These are phyloP conservation scores for Nothophaeocryptopus gaeumannii DNA, from an alignment of 2,329 filamentous ascomycete genomes.

Conservation along the genomic window DNA sequence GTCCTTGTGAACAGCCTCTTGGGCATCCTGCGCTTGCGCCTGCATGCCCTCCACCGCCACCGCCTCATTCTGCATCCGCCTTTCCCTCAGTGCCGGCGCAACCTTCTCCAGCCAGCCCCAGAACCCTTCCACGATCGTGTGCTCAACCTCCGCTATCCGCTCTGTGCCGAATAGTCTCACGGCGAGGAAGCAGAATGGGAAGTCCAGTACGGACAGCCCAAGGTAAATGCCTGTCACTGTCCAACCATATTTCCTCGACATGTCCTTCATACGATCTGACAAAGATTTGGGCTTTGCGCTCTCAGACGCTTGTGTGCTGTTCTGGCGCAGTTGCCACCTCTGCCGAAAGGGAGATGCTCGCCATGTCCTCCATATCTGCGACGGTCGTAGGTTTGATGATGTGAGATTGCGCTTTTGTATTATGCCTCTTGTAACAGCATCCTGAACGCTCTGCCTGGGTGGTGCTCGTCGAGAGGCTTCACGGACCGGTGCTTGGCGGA, in stretches of 20 bases:
- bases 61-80: constrained; percentile 19
- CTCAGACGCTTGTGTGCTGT: constrained; percentile 30
- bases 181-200: constrained; percentile 90
- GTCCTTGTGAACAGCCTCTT: constrained; percentile 28
- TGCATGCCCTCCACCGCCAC: constrained; percentile 14
- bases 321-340: constrained; percentile 35
- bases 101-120: constrained; percentile 60
- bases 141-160: constrained; percentile 71
- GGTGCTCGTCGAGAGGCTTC: constrained; percentile 8
- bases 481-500: constrained; percentile 14
- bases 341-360: constrained; percentile 18
- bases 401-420: constrained; percentile 13
- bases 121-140: constrained; percentile 61
- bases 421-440: constrained; percentile 1
- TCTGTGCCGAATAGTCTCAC: constrained; percentile 82
- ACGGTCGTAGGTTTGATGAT: constrained; percentile 6
- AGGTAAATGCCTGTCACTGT: constrained; percentile 89
- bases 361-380: constrained; percentile 16
- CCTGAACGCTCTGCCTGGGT: constrained; percentile 10
- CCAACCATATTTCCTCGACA: constrained; percentile 93
- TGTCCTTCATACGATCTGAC: constrained; percentile 71
- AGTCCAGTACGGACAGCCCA: constrained; percentile 77
- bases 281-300: constrained; percentile 29
- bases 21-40: constrained; percentile 47
- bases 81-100: constrained; percentile 47